Conservation (phyloP, 2,329 filamentous ascomycete genomes). For the Eurotiales sp. region DNA sequence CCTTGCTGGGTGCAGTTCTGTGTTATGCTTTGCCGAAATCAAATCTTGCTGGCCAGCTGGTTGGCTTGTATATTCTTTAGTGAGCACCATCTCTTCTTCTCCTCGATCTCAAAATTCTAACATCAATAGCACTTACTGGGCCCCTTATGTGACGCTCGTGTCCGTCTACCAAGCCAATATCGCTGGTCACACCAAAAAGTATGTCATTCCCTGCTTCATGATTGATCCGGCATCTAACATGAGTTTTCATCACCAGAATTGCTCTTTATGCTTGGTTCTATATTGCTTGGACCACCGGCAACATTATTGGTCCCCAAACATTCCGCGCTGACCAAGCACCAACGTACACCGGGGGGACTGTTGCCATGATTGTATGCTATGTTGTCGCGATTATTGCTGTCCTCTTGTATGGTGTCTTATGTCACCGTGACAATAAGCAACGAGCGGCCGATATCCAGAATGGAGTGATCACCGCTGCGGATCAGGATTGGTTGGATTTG, state of each 20-base stretch:
- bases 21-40: slow-evolving; percentile 4
- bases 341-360: slow-evolving; percentile 6
- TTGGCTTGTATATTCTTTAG: slow-evolving; percentile 6
- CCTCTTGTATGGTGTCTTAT: neutral
- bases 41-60: slow-evolving; percentile 1
- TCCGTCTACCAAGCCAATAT: slow-evolving; percentile 11
- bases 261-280: slow-evolving; percentile 10
- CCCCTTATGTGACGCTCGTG: slow-evolving; percentile 8
- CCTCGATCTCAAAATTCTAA: neutral
- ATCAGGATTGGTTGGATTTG: slow-evolving; percentile 10
- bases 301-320: slow-evolving; percentile 10
- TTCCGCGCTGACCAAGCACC: slow-evolving; percentile 6
- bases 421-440: slow-evolving; percentile 4
- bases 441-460: slow-evolving; percentile 3
- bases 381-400: neutral
- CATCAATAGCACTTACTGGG: slow-evolving; percentile 5
- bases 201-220: neutral
- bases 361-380: slow-evolving; percentile 10
- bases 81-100: neutral
- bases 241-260: neutral
- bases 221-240: neutral
- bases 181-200: slow-evolving; percentile 10
- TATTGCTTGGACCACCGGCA: slow-evolving; percentile 4
- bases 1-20: slow-evolving; percentile 3
- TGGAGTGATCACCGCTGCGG: slow-evolving; percentile 5